Evolutionary conservation across 2,329 filamentous ascomycete genomes (phyloP).

Genomic region (Berkeleyomyces basicola): DNA sequence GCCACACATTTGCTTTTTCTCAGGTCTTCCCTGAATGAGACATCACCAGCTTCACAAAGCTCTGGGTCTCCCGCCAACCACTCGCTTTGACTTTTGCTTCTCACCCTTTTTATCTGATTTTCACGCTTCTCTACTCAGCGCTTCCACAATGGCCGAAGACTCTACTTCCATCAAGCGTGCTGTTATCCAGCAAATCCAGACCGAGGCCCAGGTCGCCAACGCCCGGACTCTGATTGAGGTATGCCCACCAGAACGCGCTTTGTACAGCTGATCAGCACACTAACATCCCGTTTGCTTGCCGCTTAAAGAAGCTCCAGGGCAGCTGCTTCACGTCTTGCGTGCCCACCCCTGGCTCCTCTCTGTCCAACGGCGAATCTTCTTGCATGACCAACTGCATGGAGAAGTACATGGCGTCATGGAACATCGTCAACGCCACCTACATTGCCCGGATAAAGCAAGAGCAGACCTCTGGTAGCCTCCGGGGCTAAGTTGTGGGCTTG

Average conservation of each 20-base stretch:
- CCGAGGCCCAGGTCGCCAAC: conserved; percentile 49
- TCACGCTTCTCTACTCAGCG: neutral
- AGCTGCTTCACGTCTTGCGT: conserved; percentile 69
- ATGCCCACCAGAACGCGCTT: conserved; percentile 17
- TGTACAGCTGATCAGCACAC: neutral
- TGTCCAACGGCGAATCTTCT: conserved; percentile 50
- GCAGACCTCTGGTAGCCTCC: conserved; percentile 21
- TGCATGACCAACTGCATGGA: conserved; percentile 68
- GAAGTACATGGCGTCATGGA: conserved; percentile 72
- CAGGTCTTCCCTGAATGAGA: neutral
- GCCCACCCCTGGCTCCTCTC: conserved; percentile 47
- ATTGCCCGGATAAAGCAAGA: conserved; percentile 47
- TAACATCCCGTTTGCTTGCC: neutral
- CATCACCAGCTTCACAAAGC: neutral
- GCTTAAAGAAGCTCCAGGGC: conserved; percentile 55
- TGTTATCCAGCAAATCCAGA: conserved; percentile 48
- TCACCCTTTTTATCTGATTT: neutral
- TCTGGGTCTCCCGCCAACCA: neutral
- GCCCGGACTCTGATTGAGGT: conserved; percentile 56
- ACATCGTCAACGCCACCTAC: conserved; percentile 53
- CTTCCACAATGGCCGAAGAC: conserved; percentile 20
- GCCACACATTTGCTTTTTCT: conserved; percentile 7
- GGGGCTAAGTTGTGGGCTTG: neutral
- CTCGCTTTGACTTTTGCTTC: neutral
- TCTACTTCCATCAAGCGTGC: conserved; percentile 41